These are phyloP conservation scores for Thelonectria blattea DNA, from an alignment of 2,329 filamentous ascomycete genomes.

Conservation along the genomic window DNA sequence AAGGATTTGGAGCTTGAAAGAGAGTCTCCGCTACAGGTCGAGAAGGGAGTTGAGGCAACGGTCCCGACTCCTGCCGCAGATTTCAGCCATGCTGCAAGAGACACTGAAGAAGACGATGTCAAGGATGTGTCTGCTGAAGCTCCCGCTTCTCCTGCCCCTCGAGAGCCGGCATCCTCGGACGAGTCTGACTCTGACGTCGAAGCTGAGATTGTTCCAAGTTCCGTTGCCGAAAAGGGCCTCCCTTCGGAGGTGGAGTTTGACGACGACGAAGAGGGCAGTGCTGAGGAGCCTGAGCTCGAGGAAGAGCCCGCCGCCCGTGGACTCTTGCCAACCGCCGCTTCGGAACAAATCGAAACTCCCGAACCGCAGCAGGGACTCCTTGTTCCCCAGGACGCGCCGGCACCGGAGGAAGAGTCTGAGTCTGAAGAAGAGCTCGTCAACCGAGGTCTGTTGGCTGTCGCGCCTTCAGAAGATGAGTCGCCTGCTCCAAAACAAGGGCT, in stretches of 20 bases:
- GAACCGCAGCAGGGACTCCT: neutral
- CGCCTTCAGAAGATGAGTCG: neutral
- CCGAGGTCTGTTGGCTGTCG: neutral
- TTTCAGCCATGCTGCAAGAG: neutral
- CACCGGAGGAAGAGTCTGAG: neutral
- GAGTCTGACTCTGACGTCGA: neutral
- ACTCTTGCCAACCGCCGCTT: neutral
- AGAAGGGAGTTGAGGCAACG: neutral
- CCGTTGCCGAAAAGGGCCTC: neutral
- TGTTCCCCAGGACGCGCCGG: neutral
- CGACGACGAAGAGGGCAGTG: neutral
- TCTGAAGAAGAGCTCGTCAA: neutral
- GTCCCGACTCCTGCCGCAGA: neutral
- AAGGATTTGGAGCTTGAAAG: slow-evolving; percentile 6
- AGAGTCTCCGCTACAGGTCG: neutral
- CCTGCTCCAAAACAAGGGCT: neutral
- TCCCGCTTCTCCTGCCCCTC: neutral
- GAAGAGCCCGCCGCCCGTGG: neutral
- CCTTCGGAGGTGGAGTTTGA: neutral
- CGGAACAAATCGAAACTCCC: neutral
- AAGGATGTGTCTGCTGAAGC: neutral
- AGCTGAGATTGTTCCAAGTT: neutral
- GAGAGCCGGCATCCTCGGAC: neutral
- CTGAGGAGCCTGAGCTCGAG: neutral
- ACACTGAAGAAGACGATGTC: neutral